Base-by-base conservation (phyloP, 1,284 basidiomycete genomes). In the Spongispora temasekensis region DNA sequence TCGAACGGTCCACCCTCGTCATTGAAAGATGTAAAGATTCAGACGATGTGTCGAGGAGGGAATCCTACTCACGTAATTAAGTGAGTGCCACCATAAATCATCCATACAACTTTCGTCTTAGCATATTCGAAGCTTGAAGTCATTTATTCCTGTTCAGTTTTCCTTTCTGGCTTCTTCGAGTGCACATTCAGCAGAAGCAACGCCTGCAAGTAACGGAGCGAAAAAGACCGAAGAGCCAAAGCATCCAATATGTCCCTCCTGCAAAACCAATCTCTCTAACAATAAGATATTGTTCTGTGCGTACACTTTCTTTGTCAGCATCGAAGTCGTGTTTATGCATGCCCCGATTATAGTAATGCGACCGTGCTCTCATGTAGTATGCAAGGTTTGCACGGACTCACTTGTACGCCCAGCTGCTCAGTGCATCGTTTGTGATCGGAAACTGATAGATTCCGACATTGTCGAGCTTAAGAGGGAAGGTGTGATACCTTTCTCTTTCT, bases 261-360 rank as follows among this genome's bases (percentile, higher is more conserved):
- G 96, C 77, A 93, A 94, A 71, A 92, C 91, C 73, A 81, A 81
- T 46, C 77, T 97, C 37, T 93, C 91, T 2, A 97, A 96, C 71
- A 90, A 85, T 60, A 81, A 83, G 21, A 78, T 89, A 9, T 80
- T 90, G 71, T 84, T 86, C 73, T 65, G 90, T 96, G 69, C 66
- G 93, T 79, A 56, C 65, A 2, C 40, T 8, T 5, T 66, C 32
- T 7, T 5, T 31, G 40, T 58, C 21, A 9, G 27, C 31, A 10
- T 53, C 23, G 30, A 35, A 28, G 30, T 30, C 23, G 30, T 56
- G 21, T 31, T 59, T 31, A 64, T 58, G 53, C 19, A 54, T 37
- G 28, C 30, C 8, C 56, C n/a, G n/a, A n/a, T n/a, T 28, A 61
- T 28, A 92, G 89, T 91, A 34, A 86, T 88, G 79, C 88, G 87